Evolutionary conservation across 2,329 filamentous ascomycete species (phyloP).

Genomic region (Claviceps digitariae): DNA sequence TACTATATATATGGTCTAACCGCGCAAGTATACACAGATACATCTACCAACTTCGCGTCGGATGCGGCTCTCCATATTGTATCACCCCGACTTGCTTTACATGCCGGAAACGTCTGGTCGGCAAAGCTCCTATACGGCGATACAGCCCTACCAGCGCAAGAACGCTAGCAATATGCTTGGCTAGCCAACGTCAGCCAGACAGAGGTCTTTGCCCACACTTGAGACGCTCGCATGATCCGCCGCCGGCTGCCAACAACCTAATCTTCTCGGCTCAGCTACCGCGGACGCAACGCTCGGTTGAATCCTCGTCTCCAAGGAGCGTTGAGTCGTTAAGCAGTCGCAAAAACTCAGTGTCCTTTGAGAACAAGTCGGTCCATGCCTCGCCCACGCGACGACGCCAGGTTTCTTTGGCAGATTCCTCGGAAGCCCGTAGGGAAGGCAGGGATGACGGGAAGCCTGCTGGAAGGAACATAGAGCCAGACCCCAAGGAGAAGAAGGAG

Average conservation of each 20-base stretch:
- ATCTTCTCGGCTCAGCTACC: slow-evolving; percentile 24
- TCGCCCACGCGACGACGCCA: neutral
- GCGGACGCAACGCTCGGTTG: slow-evolving; percentile 3
- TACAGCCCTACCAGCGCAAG: slow-evolving; percentile 74
- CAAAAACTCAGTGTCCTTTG: neutral
- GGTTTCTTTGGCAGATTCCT: neutral
- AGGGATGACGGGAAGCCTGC: neutral
- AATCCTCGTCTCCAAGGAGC: slow-evolving; percentile 1
- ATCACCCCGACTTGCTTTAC: slow-evolving; percentile 68
- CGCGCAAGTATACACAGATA: slow-evolving; percentile 37
- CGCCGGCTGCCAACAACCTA: slow-evolving; percentile 33
- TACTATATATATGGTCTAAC: neutral
- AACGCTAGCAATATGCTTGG: slow-evolving; percentile 66
- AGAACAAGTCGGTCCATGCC: neutral
- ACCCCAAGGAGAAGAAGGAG: neutral
- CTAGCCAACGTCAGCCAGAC: slow-evolving; percentile 66
- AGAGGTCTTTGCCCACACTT: slow-evolving; percentile 49
- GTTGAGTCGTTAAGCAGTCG: neutral
- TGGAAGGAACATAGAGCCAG: neutral
- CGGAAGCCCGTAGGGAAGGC: neutral
- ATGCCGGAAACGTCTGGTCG: slow-evolving; percentile 54
- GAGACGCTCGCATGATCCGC: slow-evolving; percentile 26
- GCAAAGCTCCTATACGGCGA: slow-evolving; percentile 56
- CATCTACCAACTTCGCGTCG: slow-evolving; percentile 67
- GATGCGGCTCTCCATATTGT: slow-evolving; percentile 58